These are phyloP conservation scores for Mortierella sp. DNA, from an alignment of 371 early-diverging fungal genomes.

Conservation along the genomic window DNA sequence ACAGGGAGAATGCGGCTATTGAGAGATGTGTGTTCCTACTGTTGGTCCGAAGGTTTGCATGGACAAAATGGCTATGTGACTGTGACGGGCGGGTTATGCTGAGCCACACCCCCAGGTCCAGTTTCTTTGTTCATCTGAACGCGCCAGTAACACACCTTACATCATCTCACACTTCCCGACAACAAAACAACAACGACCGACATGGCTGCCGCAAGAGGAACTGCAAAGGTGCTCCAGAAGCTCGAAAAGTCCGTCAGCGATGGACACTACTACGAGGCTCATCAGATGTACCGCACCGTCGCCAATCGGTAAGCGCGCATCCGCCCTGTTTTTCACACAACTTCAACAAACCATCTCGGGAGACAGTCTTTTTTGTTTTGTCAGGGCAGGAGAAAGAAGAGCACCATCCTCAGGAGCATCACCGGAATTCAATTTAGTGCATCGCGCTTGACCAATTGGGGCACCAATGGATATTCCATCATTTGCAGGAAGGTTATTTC, in stretches of 20 bases:
- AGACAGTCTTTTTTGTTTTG: background rate
- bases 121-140: conserved; percentile 5
- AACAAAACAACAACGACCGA: background rate
- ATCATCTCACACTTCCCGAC: conserved; percentile 1
- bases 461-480: background rate
- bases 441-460: background rate
- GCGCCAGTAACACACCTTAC: conserved; percentile 12
- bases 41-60: conserved; percentile 9
- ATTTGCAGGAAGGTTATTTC: background rate
- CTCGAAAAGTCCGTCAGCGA: conserved; percentile 76
- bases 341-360: background rate
- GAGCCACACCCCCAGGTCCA: no score
- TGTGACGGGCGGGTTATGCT: no score
- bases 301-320: conserved; percentile 77
- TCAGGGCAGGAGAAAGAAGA: background rate
- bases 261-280: conserved; percentile 93
- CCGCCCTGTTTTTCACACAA: background rate
- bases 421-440: background rate
- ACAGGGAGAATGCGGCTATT: background rate
- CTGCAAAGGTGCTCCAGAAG: conserved; percentile 77
- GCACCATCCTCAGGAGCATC: background rate
- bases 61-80: no score
- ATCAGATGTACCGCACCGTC: conserved; percentile 94
- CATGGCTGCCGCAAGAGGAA: conserved; percentile 70
- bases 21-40: background rate